phyloP scores from a whole-genome alignment of 768 basidiomycete species.

The Psilocybe sp. region DNA sequence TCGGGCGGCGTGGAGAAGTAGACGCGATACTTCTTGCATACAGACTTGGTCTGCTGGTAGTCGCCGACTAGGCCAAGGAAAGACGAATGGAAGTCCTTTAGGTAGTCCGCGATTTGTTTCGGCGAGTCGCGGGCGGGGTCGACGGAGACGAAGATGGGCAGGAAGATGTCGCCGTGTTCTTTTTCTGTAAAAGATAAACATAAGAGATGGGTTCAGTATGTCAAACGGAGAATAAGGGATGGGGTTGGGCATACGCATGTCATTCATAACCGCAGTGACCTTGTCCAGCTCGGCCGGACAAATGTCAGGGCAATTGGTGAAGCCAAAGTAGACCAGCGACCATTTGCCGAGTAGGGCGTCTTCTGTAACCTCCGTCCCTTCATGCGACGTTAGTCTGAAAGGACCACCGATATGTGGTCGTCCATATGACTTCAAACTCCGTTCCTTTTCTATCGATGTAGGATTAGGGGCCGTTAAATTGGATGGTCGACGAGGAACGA shows the following conservation, averaged over 20 bases:
- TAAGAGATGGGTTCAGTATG: not conserved
- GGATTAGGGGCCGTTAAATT: not conserved
- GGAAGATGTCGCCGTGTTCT: constrained; percentile 66
- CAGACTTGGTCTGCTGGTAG: constrained; percentile 78
- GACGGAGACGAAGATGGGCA: constrained; percentile 93
- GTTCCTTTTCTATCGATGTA: constrained; percentile 65
- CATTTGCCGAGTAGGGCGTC: constrained; percentile 85
- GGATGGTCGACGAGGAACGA: not conserved
- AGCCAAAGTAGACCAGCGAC: constrained; percentile 96
- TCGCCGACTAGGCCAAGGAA: constrained; percentile 86
- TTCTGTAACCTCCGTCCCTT: constrained; percentile 74
- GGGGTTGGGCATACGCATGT: constrained; percentile 55
- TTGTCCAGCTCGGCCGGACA: constrained; percentile 98
- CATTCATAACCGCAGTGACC: constrained; percentile 72
- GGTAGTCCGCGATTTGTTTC: constrained; percentile 58
- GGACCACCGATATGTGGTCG: constrained; percentile 90
- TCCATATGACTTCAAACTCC: constrained; percentile 70
- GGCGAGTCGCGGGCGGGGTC: constrained; percentile 90
- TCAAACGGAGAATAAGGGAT: not conserved
- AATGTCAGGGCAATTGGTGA: constrained; percentile 99
- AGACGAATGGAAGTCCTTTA: constrained; percentile 87
- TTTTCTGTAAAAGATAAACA: too few species aligned
- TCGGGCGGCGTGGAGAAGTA: constrained; percentile 96
- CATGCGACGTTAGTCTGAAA: constrained; percentile 70
- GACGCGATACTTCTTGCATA: constrained; percentile 94